Percentiles rank a stretch among this genome's conserved stretches.
Evolutionary conservation across 129 eudicot genomes (phyloP).

Genomic region (Arctium lappa): DNA sequence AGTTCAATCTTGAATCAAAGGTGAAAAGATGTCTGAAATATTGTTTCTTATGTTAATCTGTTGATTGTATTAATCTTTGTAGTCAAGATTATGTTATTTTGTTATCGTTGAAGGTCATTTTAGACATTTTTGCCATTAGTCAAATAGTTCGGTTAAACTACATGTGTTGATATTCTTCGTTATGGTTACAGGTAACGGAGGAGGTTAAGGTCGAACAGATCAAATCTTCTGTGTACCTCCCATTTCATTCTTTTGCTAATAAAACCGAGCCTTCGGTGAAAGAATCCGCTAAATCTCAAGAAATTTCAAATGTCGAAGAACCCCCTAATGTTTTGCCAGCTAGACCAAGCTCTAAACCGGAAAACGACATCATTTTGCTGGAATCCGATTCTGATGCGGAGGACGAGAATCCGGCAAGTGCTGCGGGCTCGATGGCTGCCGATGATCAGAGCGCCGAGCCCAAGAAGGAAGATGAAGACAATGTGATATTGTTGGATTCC

Average conservation of each 20-base stretch:
- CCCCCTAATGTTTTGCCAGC: constrained; percentile 6
- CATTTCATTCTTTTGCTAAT: constrained; percentile 59
- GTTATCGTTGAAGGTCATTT: constrained; percentile 2
- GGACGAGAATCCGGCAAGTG: constrained; percentile 21
- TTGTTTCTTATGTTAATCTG: too few species aligned
- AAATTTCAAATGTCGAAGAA: constrained; percentile 3
- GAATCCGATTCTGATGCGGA: constrained; percentile 36
- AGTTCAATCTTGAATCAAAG: constrained; percentile 46
- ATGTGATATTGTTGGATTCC: constrained; percentile 39
- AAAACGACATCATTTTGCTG: constrained; percentile 37
- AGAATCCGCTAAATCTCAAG: constrained; percentile 28
- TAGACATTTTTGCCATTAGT: constrained; percentile 3
- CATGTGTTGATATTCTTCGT: not conserved
- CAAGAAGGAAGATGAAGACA: constrained; percentile 35
- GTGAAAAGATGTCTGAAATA: constrained; percentile 23
- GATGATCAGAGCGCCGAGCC: constrained; percentile 24
- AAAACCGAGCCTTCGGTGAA: constrained; percentile 22
- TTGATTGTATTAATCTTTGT: too few species aligned
- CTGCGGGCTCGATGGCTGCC: constrained; percentile 26
- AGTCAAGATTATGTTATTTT: not conserved
- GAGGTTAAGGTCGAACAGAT: constrained; percentile 65
- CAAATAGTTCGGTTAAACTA: not conserved
- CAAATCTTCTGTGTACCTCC: constrained; percentile 41
- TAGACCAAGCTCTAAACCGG: constrained; percentile 19
- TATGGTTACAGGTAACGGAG: constrained; percentile 39